A percentile compares a stretch with the other conserved stretches of the same genome.
Conservation (phyloP, 345 rosid genomes). For the Rubroshorea leprosula region DNA sequence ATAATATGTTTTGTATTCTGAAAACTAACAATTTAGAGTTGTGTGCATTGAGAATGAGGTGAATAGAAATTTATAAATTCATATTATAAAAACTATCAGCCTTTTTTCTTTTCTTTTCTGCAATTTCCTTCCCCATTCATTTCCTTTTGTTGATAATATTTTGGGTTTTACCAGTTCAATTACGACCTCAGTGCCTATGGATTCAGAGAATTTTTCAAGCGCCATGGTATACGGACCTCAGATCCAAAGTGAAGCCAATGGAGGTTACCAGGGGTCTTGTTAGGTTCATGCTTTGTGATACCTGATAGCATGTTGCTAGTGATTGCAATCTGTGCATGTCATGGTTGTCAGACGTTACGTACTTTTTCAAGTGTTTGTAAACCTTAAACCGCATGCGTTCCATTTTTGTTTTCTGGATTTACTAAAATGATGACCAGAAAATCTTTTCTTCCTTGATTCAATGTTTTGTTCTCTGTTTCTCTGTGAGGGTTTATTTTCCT, state of each 20-base stretch:
- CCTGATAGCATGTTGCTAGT: neutral
- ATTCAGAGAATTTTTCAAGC: conserved; percentile 93
- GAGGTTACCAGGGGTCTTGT: no score
- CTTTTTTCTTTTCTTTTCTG: neutral
- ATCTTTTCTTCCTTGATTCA: no score
- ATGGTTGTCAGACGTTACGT: neutral
- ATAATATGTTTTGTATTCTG: no score
- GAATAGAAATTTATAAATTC: no score
- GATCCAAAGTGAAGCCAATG: conserved; percentile 23
- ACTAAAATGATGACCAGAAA: no score
- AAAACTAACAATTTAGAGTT: neutral
- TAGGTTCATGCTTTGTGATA: neutral
- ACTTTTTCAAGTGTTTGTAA: no score
- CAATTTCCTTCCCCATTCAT: no score
- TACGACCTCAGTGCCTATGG: conserved; percentile 79
- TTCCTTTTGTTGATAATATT: neutral
- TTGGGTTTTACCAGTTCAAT: conserved; percentile 50
- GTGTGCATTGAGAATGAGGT: neutral
- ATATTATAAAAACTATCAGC: neutral
- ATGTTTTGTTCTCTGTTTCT: no score
- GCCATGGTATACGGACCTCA: conserved; percentile 43
- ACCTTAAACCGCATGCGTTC: no score
- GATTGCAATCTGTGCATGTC: neutral
- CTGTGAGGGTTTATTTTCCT: no score
- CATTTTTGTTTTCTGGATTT: no score